A percentile compares a stretch with the other conserved stretches of the same genome.
phyloP scores from a whole-genome alignment of 2,329 filamentous ascomycete species.

The Arthroderma uncinatum region DNA sequence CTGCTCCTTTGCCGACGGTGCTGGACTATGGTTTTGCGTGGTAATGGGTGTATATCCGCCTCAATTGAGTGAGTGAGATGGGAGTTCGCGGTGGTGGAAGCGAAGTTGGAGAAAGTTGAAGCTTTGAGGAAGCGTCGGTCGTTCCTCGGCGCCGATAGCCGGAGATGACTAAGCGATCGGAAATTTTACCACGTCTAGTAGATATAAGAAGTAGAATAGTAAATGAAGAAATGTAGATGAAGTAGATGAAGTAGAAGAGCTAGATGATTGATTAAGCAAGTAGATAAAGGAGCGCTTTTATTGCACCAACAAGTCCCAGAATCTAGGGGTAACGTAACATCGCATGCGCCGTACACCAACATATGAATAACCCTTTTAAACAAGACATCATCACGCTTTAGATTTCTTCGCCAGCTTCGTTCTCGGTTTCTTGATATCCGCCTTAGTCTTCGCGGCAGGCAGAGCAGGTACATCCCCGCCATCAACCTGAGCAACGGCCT shows the following conservation, averaged over 20 bases:
- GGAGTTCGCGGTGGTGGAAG: background rate
- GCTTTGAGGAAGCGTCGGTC: background rate
- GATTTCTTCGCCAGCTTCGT: background rate
- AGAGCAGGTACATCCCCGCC: background rate
- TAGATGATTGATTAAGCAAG: too few relatives aligned
- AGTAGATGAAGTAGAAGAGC: too few relatives aligned
- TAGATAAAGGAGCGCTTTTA: too few relatives aligned
- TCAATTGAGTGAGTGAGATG: background rate
- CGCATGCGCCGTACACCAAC: background rate
- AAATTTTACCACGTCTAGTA: background rate
- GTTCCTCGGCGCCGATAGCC: constrained; percentile 3
- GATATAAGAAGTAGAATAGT: background rate
- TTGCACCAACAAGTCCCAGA: too few relatives aligned
- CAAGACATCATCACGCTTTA: background rate
- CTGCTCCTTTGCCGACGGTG: too few relatives aligned
- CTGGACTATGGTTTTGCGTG: background rate
- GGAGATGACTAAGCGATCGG: background rate
- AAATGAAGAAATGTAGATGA: too few relatives aligned
- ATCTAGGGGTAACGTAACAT: too few relatives aligned
- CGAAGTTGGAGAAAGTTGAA: background rate
- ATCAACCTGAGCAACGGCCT: constrained; percentile 18
- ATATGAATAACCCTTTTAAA: background rate
- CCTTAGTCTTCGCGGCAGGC: background rate
- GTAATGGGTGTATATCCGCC: background rate
- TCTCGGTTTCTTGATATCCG: background rate